These are phyloP conservation scores for Elongisporangium prolatum DNA, from an alignment of 352 stramenopile species.

Conservation along the genomic window DNA sequence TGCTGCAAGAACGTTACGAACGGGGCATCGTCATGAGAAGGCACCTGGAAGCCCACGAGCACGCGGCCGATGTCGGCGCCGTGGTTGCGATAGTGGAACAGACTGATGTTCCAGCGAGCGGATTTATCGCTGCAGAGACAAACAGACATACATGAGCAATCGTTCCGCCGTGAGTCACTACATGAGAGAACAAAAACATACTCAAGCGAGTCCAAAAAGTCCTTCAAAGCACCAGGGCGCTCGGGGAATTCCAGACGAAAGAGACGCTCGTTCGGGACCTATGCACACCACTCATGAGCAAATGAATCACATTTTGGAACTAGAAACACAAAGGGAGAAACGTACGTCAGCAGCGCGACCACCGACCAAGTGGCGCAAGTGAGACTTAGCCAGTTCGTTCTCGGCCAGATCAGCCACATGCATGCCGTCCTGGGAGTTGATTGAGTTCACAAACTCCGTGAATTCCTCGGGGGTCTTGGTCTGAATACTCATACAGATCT, in stretches of 20 bases:
- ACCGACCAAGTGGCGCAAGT: constrained; percentile 94
- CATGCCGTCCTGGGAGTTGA: constrained; percentile 82
- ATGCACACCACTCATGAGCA: neutral
- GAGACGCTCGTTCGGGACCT: constrained; percentile 90
- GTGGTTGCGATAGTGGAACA: constrained; percentile 99
- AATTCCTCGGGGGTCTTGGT: constrained; percentile 72
- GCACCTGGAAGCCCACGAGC: constrained; percentile 95
- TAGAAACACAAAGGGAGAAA: neutral
- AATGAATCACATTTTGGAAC: neutral
- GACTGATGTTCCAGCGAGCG: constrained; percentile 94
- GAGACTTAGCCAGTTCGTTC: constrained; percentile 96
- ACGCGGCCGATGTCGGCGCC: constrained; percentile 97
- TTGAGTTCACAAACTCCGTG: constrained; percentile 50
- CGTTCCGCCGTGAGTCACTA: neutral
- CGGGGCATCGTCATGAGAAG: constrained; percentile 34
- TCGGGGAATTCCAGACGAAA: constrained; percentile 97
- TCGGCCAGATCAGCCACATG: constrained; percentile 90
- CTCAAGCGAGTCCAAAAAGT: constrained; percentile 91
- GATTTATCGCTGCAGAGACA: constrained; percentile 23
- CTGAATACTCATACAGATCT: constrained; percentile 96
- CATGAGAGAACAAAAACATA: constrained; percentile 12
- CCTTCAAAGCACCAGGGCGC: constrained; percentile 83
- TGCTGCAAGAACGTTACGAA: constrained; percentile 65
- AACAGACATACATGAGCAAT: constrained; percentile 3
- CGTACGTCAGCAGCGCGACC: constrained; percentile 75